A percentile compares a stretch with the other conserved stretches of the same genome.
These are phyloP conservation scores for Aspergillus avenaceus DNA, from an alignment of 495 filamentous ascomycete species.

Conservation along the genomic window DNA sequence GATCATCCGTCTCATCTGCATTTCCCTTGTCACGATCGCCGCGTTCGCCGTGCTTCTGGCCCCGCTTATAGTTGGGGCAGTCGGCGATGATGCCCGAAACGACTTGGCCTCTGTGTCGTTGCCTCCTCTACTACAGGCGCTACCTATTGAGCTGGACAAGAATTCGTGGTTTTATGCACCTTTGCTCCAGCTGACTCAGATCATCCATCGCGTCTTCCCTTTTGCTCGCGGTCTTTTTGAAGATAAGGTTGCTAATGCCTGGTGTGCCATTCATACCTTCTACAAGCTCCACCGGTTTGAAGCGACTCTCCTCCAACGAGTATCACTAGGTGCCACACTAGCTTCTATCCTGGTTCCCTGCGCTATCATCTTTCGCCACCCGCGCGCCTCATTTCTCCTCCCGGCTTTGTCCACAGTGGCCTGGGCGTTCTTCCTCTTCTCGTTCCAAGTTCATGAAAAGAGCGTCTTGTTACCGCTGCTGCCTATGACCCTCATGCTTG, in stretches of 20 bases:
- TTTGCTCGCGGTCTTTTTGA: constrained; percentile 93
- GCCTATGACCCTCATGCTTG: constrained; percentile 84
- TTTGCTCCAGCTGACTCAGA: constrained; percentile 72
- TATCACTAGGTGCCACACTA: constrained; percentile 71
- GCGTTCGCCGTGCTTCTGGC: constrained; percentile 72
- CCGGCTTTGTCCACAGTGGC: constrained; percentile 74
- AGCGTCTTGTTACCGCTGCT: constrained; percentile 86
- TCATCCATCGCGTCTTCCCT: constrained; percentile 86
- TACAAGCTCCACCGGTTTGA: constrained; percentile 77
- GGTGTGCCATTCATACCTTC: constrained; percentile 86
- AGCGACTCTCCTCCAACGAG: constrained; percentile 63
- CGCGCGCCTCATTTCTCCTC: constrained; percentile 70
- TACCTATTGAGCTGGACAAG: constrained; percentile 57
- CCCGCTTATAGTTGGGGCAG: constrained; percentile 63
- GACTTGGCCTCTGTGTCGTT: constrained; percentile 38
- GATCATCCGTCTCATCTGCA: constrained; percentile 63
- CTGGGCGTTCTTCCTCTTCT: constrained; percentile 97
- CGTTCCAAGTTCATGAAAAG: constrained; percentile 98
- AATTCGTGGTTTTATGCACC: constrained; percentile 65
- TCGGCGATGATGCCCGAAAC: constrained; percentile 23
- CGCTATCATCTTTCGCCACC: constrained; percentile 71
- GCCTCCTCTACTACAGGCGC: constrained; percentile 54
- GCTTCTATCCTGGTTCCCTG: constrained; percentile 74
- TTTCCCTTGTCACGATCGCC: constrained; percentile 65
- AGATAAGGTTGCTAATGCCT: constrained; percentile 97